Evolutionary conservation across 371 early-diverging fungal genomes (phyloP), one percentile per base, ranked within the genome.

Genomic region (Apophysomyces variabilis): DNA sequence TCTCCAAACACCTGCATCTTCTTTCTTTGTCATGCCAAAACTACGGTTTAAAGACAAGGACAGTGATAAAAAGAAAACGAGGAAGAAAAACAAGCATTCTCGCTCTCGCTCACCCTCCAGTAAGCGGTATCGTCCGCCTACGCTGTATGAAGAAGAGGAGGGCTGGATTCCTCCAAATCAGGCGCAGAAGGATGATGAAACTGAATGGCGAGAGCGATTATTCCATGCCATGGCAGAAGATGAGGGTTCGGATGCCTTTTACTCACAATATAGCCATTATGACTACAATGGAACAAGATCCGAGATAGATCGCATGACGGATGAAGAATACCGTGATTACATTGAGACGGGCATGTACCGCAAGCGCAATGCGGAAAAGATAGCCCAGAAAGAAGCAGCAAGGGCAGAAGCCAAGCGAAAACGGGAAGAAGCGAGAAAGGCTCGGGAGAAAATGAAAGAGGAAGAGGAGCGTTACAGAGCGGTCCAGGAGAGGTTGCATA

Each of bases 191-290:
- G 35, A 64, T 9, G 72, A 71, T 14, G 64, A 68, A 36, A 67
- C 65, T 14, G 71, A 77, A 38, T 83, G 83, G 83, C 66, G 69
- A 46, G 74, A 75, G 37, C 66, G 66, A 21, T 39, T 83, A n/a
- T 83, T 83, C 57, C 70, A 75, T 26, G 83, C 78, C 43, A 83
- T 83, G 83, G 70, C 71, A 44, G 77, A 78, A 0, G 83, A 83
- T 54, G 83, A 83, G 66, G 78, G 77, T 3, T 70, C 71, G 57
- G 79, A 82, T 66, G 66, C 75, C 9, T 76, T 73, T 60, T 71
- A 66, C 57, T 45, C 68, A 1, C 67, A 67, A 32, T 82, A 75
- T 38, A 45, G 69, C 16, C 26, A 59, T 7, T 70, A 79, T 36
- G 13, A 13, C 43, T 35, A 38, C 8, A n/a, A 14, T 59, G 32